Evolutionary conservation across 768 basidiomycete species (phyloP).

Genomic region (Collybiopsis confluens): DNA sequence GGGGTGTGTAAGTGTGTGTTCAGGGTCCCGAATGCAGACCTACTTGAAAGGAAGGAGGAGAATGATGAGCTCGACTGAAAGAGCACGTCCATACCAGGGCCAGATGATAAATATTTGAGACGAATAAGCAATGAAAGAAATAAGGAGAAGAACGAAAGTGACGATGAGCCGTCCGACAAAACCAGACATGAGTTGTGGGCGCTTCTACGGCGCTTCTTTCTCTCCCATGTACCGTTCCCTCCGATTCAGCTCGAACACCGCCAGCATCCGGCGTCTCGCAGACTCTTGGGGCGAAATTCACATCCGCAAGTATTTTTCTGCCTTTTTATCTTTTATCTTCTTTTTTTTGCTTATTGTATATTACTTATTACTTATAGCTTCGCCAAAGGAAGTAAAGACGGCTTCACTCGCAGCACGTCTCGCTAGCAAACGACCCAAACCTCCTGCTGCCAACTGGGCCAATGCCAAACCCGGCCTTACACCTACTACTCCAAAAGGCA

Average conservation of each 20-base stretch:
- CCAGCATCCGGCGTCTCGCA: constrained; percentile 13
- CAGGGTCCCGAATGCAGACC: constrained; percentile 21
- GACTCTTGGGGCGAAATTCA: constrained; percentile 21
- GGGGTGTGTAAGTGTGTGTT: constrained; percentile 9
- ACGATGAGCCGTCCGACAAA: constrained; percentile 62
- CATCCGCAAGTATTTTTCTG: constrained; percentile 39
- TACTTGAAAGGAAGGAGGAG: constrained; percentile 93
- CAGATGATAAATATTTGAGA: constrained; percentile 63
- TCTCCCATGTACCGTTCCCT: too few relatives aligned
- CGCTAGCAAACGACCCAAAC: not conserved
- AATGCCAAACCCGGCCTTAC: not conserved
- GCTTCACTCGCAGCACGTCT: not conserved
- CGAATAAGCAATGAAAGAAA: constrained; percentile 83
- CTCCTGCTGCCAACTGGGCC: not conserved
- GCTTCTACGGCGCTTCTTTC: not conserved
- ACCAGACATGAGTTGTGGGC: constrained; percentile 26
- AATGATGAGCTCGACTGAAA: constrained; percentile 69
- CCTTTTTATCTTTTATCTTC: not conserved
- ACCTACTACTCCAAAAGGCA: not conserved
- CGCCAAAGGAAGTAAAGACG: not conserved
- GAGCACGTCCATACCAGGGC: constrained; percentile 85
- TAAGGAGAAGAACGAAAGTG: constrained; percentile 64
- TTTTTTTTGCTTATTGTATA: not conserved
- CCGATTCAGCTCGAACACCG: constrained; percentile 7
- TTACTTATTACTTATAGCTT: not conserved